Evolutionary conservation across 2,329 filamentous ascomycete genomes (phyloP), one percentile per base, ranked within the genome.

Genomic region (Trichoderma asperellum): DNA sequence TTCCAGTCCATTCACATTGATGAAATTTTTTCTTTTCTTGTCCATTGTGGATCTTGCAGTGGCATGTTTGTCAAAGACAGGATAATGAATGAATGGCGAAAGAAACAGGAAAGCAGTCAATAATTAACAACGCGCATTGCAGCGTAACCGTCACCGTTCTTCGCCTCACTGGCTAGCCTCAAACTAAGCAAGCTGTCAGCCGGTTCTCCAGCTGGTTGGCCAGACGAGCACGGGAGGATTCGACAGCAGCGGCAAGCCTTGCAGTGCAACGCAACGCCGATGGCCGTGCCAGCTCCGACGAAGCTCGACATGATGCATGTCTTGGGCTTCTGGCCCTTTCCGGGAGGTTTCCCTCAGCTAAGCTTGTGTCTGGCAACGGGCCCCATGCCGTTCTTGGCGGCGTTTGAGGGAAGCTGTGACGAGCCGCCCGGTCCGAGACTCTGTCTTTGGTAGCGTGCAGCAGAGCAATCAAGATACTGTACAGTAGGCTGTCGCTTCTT

Each of bases 111-210:
- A 24, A 12, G 32, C 40, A 43, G 18, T 43, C 40, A 58, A 37
- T 16, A 29, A 55, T 43, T 24, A 32, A 32, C n/a, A 64, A 40
- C 35, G 35, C 52, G 24, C 27, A 43, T 53, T 53, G 43, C 27
- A 43, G 62, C 62, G 43, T 55, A 49, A 21, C 16, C 35, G 60
- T 35, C 60, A 63, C 60, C 60, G 47, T 65, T 53, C 58, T 63
- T 68, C 58, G 66, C 58, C 66, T 68, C 66, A 68, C 58, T 68
- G 37, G 43, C 35, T 43, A 60, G 40, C 57, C 52, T 8, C 5
- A 27, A 53, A n/a, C 62, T 18, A 21, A 21, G 24, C 29, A 24
- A 55, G 65, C 56, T 59, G 56, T 67, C 64, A 60, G 64, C 64
- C 64, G 64, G 60, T 58, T 16, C 21, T 29, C 14, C 63, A 53